Evolutionary conservation across 805 yeast genomes (phyloP).

Genomic region (Wickerhamiella dianesei): DNA sequence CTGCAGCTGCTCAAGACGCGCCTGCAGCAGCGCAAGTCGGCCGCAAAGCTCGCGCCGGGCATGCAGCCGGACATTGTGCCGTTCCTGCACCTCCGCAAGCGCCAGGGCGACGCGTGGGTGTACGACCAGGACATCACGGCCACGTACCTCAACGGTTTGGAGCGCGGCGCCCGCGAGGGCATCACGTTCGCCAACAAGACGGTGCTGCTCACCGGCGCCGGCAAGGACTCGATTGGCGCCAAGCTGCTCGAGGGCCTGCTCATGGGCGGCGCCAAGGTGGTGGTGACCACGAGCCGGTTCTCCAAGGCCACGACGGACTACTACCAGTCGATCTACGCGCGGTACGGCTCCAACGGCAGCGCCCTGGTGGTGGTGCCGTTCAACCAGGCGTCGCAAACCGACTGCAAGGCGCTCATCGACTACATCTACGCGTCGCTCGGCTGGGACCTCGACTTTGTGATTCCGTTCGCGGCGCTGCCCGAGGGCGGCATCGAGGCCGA

Average conservation of each 20-base stretch:
- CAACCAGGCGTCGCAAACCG: slow-evolving; percentile 95
- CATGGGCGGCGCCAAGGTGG: slow-evolving; percentile 95
- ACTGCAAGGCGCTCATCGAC: slow-evolving; percentile 70
- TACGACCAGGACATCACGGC: slow-evolving; percentile 72
- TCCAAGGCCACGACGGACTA: slow-evolving; percentile 89
- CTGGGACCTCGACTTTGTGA: slow-evolving; percentile 92
- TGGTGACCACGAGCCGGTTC: slow-evolving; percentile 93
- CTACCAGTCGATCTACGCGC: slow-evolving; percentile 85
- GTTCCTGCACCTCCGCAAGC: slow-evolving; percentile 82
- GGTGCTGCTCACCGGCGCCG: slow-evolving; percentile 94
- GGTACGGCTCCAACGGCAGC: slow-evolving; percentile 86
- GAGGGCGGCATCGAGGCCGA: slow-evolving; percentile 96
- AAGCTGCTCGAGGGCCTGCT: slow-evolving; percentile 88
- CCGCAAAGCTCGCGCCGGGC: slow-evolving; percentile 15
- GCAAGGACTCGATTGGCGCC: slow-evolving; percentile 97
- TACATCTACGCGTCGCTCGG: slow-evolving; percentile 80
- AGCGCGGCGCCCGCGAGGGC: slow-evolving; percentile 89
- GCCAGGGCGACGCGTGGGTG: slow-evolving; percentile 62
- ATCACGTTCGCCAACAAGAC: slow-evolving; percentile 76
- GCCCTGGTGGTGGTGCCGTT: slow-evolving; percentile 93
- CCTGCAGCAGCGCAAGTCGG: slow-evolving; percentile 5
- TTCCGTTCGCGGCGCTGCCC: slow-evolving; percentile 98
- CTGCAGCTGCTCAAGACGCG: slow-evolving; percentile 18
- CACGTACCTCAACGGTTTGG: slow-evolving; percentile 75
- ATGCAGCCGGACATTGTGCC: slow-evolving; percentile 61